Base-by-base conservation (phyloP, 805 yeast species). In the Crinitomyces ghanaensis region DNA sequence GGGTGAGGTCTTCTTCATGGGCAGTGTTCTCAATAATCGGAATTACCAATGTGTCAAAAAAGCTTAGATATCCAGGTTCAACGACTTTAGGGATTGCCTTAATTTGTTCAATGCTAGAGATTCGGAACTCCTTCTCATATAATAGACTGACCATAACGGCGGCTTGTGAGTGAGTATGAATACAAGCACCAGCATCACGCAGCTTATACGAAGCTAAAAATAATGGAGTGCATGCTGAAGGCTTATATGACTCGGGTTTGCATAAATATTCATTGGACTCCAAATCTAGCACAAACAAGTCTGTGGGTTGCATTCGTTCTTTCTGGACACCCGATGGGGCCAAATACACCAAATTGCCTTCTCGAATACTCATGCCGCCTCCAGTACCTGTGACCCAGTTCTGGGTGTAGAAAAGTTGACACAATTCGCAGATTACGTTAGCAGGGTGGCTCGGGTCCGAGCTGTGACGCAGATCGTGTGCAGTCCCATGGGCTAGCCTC, bases 311-410 rank as follows among this genome's bases (percentile, higher is more conserved):
- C 72, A 86, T 76, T 39, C 85, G 54, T 53, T 86, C 97, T 59
- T 86, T 86, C 53, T 86, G 95, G 6, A 86, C 93, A 1, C 96
- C 96, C n/a, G 93, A 80, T 4, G 97, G 96, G 0, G 96, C 93
- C 26, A 86, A 67, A 53, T 68, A 86, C 12, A 82, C 71, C 14
- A 60, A 48, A 39, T 72, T 65, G 35, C 52, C 60, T 31, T 70
- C 65, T 35, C 77, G 59, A 31, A 86, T 77, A 20, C 93, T 79
- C 46, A 88, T 77, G 3, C 96, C 96, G 20, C 96, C 97, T 2
- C 95, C 96, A 1, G 97, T 88, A 2, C 96, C 96, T 0, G 95
- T 77, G 45, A 83, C 88, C 95, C 95, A 85, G 32, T 81, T 78
- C 49, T 79, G 78, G 44, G 70, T 65, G 53, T 79, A 88, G 52